phyloP scores from a whole-genome alignment of 1,284 basidiomycete species.

The Boletus mariae region DNA sequence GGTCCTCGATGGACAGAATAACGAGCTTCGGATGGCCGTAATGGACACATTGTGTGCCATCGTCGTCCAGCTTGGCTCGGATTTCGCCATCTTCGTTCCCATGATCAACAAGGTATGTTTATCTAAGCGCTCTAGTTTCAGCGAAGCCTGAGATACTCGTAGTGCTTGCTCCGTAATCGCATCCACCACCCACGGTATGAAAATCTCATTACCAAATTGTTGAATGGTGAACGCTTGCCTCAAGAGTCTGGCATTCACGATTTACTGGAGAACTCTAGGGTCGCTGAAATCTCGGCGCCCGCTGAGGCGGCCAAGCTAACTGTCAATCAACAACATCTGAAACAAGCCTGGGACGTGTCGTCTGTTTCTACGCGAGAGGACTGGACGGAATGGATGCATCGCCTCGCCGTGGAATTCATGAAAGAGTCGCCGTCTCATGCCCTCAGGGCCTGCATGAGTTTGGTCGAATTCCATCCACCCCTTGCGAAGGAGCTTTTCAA shows the following conservation, averaged over 20 bases:
- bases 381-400: slow-evolving; percentile 96
- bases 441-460: slow-evolving; percentile 89
- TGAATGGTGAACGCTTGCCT: slow-evolving; percentile 90
- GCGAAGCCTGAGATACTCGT: slow-evolving; percentile 5
- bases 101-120: slow-evolving; percentile 86
- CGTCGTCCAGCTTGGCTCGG: slow-evolving; percentile 90
- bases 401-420: slow-evolving; percentile 94
- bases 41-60: slow-evolving; percentile 95
- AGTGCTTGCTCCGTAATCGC: slow-evolving; percentile 78
- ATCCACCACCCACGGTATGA: slow-evolving; percentile 90
- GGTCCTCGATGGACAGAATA: slow-evolving; percentile 75
- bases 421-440: slow-evolving; percentile 98
- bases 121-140: slow-evolving; percentile 3
- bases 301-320: slow-evolving; percentile 86
- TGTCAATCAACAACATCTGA: slow-evolving; percentile 97
- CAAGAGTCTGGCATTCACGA: slow-evolving; percentile 66
- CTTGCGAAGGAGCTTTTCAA: slow-evolving; percentile 96
- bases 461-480: slow-evolving; percentile 90
- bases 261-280: slow-evolving; percentile 58
- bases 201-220: slow-evolving; percentile 80
- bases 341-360: slow-evolving; percentile 94
- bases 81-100: slow-evolving; percentile 96
- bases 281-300: slow-evolving; percentile 70
- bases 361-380: slow-evolving; percentile 80
- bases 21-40: slow-evolving; percentile 83